Evolutionary conservation across 352 stramenopile species (phyloP).

Genomic region (Globisporangium ultimum): DNA sequence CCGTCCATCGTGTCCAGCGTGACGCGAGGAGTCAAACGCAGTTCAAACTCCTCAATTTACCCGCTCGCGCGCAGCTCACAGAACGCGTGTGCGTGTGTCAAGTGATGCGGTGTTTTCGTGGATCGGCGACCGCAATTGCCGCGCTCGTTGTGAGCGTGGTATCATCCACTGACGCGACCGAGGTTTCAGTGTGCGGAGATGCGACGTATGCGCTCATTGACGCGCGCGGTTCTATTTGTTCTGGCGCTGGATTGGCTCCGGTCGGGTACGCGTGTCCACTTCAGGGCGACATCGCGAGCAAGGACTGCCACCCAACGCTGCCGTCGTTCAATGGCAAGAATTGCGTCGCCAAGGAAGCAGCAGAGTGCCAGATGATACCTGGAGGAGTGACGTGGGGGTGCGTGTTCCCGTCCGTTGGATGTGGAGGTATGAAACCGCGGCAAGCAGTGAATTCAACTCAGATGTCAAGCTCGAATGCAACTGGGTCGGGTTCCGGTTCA

Average conservation of each 20-base stretch:
- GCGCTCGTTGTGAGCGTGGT: neutral
- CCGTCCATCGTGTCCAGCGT: too few species aligned
- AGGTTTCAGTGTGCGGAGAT: constrained; percentile 18
- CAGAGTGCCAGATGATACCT: constrained; percentile 23
- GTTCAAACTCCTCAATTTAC: too few species aligned
- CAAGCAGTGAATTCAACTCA: constrained; percentile 5
- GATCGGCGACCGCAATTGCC: too few species aligned
- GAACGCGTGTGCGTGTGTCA: too few species aligned
- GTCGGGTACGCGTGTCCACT: constrained; percentile 33
- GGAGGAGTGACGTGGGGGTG: constrained; percentile 25
- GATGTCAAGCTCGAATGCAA: too few species aligned
- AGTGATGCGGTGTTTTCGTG: too few species aligned
- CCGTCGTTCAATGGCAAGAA: constrained; percentile 30
- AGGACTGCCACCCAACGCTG: constrained; percentile 33
- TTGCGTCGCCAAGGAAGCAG: constrained; percentile 29
- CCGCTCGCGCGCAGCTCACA: too few species aligned
- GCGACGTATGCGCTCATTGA: constrained; percentile 37
- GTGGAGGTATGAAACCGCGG: neutral
- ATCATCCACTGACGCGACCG: neutral
- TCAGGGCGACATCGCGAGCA: constrained; percentile 29
- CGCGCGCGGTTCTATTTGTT: constrained; percentile 30
- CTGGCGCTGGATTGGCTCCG: constrained; percentile 27
- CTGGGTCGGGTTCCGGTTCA: too few species aligned
- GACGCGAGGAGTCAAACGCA: too few species aligned
- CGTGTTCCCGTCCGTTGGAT: constrained; percentile 20